phyloP scores from a whole-genome alignment of 306 rosid genomes.

The Quercus suber region DNA sequence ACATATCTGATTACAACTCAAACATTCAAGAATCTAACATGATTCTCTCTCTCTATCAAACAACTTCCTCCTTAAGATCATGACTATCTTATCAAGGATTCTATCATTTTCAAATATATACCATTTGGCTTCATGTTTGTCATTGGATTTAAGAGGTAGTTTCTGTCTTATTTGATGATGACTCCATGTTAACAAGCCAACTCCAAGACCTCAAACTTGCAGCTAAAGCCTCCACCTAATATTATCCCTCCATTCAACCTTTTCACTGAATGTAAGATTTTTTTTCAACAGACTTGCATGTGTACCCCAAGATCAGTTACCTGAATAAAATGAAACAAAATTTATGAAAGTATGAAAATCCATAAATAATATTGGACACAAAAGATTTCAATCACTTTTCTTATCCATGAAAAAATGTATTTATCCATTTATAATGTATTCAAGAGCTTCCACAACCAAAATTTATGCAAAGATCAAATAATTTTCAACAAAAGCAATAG shows the following conservation, averaged over 20 bases:
- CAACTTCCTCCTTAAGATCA: constrained; percentile 43
- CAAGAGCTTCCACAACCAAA: too few species aligned
- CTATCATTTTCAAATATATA: not conserved
- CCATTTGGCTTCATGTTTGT: constrained; percentile 45
- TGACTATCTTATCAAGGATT: constrained; percentile 43
- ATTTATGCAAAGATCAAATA: not conserved
- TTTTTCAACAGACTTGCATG: constrained; percentile 52
- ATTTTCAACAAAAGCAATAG: not conserved
- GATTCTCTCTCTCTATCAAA: constrained; percentile 27
- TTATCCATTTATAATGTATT: too few species aligned
- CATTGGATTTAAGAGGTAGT: constrained; percentile 51
- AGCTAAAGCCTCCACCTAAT: constrained; percentile 63
- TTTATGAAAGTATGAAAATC: too few species aligned
- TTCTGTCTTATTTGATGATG: constrained; percentile 43
- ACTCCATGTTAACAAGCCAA: constrained; percentile 71
- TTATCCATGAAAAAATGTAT: too few species aligned
- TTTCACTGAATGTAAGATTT: too few species aligned
- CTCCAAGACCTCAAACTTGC: constrained; percentile 33
- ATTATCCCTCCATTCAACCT: constrained; percentile 54
- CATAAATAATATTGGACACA: too few species aligned
- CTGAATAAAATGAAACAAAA: too few species aligned
- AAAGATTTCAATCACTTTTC: too few species aligned
- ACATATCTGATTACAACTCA: not conserved
- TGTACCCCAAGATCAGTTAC: too few species aligned
- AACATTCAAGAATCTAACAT: not conserved